phyloP scores from a whole-genome alignment of 2,329 filamentous ascomycete genomes.

The Ophiostoma tasmaniense region DNA sequence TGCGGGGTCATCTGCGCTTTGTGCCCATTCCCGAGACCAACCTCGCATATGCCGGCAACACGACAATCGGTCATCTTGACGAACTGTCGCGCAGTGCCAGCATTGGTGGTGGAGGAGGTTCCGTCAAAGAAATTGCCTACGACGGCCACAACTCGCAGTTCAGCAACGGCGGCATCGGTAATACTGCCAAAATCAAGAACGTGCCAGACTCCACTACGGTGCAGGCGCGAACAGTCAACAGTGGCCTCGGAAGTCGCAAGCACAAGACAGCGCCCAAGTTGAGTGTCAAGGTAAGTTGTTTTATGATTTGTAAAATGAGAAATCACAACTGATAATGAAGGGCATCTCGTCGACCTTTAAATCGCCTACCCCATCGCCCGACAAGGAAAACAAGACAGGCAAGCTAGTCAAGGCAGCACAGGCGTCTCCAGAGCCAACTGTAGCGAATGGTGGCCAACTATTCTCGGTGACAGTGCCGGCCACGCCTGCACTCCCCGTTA shows the following conservation, averaged over 20 bases:
- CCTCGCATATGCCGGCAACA: conserved; percentile 61
- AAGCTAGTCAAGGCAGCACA: background rate
- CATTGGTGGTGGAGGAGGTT: background rate
- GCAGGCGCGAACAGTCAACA: conserved; percentile 9
- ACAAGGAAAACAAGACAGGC: background rate
- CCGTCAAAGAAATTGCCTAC: background rate
- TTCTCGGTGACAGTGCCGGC: background rate
- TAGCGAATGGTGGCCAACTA: background rate
- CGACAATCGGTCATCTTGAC: conserved; percentile 59
- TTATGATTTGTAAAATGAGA: too few relatives aligned
- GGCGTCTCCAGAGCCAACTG: background rate
- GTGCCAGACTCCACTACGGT: background rate
- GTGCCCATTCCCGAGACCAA: conserved; percentile 61
- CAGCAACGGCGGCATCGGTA: background rate
- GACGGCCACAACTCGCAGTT: background rate
- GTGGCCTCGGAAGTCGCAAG: conserved; percentile 13
- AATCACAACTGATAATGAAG: background rate
- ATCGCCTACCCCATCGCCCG: conserved; percentile 10
- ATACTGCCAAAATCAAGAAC: background rate
- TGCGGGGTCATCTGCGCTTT: conserved; percentile 67
- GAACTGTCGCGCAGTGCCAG: conserved; percentile 32
- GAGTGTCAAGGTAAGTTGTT: conserved; percentile 29
- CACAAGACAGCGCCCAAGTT: conserved; percentile 28
- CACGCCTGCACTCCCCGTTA: conserved; percentile 8
- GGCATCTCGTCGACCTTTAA: conserved; percentile 14